Conservation (phyloP, 441 rosid species). For the Euphorbia corollata region DNA sequence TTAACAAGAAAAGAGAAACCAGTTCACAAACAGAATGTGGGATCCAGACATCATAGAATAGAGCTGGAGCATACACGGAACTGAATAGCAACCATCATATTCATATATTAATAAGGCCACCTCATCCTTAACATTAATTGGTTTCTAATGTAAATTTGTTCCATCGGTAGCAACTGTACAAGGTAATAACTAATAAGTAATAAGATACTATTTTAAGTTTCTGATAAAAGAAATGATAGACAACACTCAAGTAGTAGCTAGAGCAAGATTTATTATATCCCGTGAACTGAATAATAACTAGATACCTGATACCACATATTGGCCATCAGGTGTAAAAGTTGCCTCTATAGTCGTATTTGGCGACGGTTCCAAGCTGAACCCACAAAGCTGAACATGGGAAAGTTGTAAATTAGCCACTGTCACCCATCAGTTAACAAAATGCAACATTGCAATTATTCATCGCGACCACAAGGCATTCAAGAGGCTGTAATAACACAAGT, state of each 20-base stretch:
- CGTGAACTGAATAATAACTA: constrained; percentile 6
- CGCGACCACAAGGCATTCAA: neutral
- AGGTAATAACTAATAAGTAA: too few relatives aligned
- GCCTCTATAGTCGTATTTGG: constrained; percentile 71
- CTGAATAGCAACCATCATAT: neutral
- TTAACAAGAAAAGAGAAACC: neutral
- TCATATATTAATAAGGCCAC: neutral
- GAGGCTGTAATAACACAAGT: neutral
- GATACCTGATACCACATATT: constrained; percentile 83
- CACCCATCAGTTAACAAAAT: neutral
- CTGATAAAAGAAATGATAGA: neutral
- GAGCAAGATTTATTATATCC: neutral
- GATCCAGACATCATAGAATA: neutral
- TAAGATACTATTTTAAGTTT: neutral
- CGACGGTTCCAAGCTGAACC: constrained; percentile 84
- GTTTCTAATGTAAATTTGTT: neutral
- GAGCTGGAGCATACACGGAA: neutral
- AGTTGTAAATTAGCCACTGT: neutral
- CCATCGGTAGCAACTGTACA: neutral
- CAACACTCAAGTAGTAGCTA: neutral
- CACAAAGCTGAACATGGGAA: constrained; percentile 57
- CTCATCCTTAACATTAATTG: neutral
- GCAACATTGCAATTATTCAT: neutral
- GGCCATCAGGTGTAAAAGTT: constrained; percentile 96
- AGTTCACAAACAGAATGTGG: neutral